Percentiles rank a stretch among this genome's conserved stretches.
Evolutionary conservation across 2,329 filamentous ascomycete species (phyloP).

Genomic region (Fusarium multiceps): DNA sequence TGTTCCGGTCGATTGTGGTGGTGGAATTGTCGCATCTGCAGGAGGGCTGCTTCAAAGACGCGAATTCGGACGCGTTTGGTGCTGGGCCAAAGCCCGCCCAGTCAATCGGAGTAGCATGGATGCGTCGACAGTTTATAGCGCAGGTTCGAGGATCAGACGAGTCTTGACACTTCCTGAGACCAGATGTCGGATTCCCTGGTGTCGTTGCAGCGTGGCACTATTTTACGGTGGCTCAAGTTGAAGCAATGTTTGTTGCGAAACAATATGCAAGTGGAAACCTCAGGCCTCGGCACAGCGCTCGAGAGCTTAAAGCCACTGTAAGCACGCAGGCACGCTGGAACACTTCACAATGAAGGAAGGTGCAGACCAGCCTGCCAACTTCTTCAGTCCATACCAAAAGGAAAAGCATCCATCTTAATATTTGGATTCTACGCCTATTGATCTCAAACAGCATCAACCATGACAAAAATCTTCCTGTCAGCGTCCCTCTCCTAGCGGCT

Average conservation of each 20-base stretch:
- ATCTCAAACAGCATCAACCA: not conserved
- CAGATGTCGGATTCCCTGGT: not conserved
- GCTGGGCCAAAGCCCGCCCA: not conserved
- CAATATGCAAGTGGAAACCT: not conserved
- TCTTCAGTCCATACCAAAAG: not conserved
- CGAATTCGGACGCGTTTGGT: not conserved
- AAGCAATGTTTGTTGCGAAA: not conserved
- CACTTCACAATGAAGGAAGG: not conserved
- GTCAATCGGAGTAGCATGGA: not conserved
- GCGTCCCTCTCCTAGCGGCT: not conserved
- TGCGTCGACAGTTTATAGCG: not conserved
- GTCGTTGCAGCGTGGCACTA: not conserved
- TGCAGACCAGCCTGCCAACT: not conserved
- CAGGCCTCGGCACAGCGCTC: not conserved
- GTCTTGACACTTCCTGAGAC: not conserved
- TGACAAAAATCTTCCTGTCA: conserved; percentile 34
- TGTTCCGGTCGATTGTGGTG: not conserved
- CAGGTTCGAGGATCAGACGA: not conserved
- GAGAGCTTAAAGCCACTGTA: not conserved
- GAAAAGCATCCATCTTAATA: not conserved
- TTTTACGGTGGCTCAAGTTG: not conserved
- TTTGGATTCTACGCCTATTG: not conserved
- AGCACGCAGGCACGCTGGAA: not conserved
- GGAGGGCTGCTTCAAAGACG: not conserved
- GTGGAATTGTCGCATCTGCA: not conserved